Evolutionary conservation across 768 basidiomycete species (phyloP).

Genomic region (Pilatotrama ljubarskyi): DNA sequence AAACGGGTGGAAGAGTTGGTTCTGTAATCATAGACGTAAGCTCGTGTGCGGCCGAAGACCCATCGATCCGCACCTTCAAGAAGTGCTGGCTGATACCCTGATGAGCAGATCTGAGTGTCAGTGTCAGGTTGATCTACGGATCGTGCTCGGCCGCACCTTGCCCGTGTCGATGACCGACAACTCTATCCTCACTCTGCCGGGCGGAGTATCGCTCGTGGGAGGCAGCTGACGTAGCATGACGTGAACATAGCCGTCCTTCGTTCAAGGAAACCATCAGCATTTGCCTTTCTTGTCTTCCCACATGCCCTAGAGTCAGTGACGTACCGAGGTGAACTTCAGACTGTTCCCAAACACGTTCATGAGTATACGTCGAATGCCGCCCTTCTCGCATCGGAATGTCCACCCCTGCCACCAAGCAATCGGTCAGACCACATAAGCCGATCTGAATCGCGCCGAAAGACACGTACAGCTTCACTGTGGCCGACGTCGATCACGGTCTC

Average conservation of each 20-base stretch:
- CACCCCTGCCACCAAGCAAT: constrained; percentile 60
- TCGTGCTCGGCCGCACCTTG: constrained; percentile 51
- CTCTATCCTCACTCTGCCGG: constrained; percentile 72
- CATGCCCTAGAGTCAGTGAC: constrained; percentile 31
- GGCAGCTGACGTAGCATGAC: constrained; percentile 78
- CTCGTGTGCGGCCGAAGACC: neutral
- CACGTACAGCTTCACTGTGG: constrained; percentile 60
- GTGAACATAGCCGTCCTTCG: constrained; percentile 85
- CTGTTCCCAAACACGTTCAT: constrained; percentile 97
- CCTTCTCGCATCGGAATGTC: constrained; percentile 86
- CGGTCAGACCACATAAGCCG: neutral
- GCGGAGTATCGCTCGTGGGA: constrained; percentile 49
- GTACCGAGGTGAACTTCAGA: constrained; percentile 84
- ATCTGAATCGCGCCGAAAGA: neutral
- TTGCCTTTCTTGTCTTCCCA: neutral
- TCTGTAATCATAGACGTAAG: constrained; percentile 43
- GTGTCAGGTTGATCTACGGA: neutral
- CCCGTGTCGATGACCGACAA: constrained; percentile 87
- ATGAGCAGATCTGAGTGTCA: no score
- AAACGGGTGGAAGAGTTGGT: constrained; percentile 95
- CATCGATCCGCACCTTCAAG: constrained; percentile 60
- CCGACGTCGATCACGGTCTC: constrained; percentile 91
- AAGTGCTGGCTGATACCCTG: constrained; percentile 92
- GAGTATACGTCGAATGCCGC: constrained; percentile 85
- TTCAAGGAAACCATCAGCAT: constrained; percentile 4